Evolutionary conservation across 164 flowering plant genomes (phyloP).

Genomic region (Berberis thunbergii): DNA sequence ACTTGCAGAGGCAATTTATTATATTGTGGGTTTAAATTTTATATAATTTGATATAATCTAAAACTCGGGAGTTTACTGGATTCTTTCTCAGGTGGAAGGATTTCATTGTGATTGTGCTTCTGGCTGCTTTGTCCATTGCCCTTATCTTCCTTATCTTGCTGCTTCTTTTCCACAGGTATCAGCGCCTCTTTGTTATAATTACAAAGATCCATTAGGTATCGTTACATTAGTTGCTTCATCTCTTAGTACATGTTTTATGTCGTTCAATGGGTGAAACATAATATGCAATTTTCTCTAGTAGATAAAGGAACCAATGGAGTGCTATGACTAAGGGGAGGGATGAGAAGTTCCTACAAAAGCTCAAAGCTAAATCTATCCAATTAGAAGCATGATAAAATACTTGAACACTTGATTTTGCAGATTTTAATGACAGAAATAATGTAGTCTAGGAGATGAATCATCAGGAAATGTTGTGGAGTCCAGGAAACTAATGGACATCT

Average conservation of each 20-base stretch:
- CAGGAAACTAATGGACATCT: too few relatives aligned
- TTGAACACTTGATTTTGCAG: neutral
- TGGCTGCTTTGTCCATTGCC: conserved; percentile 43
- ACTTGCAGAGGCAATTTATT: too few relatives aligned
- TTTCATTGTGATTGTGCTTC: conserved; percentile 50
- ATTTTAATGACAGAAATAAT: neutral
- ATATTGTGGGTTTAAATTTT: neutral
- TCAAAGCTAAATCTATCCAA: neutral
- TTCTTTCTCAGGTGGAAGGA: conserved; percentile 70
- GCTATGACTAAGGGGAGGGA: neutral
- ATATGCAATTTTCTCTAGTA: neutral
- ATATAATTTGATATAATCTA: neutral
- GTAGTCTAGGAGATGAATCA: neutral
- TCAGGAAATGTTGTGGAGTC: too few relatives aligned
- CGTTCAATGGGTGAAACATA: neutral
- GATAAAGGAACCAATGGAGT: neutral
- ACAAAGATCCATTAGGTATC: neutral
- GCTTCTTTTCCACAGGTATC: conserved; percentile 76
- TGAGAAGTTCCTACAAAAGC: neutral
- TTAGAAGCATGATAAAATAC: neutral
- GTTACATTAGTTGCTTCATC: neutral
- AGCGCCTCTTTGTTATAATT: neutral
- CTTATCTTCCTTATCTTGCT: conserved; percentile 65
- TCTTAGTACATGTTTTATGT: neutral
- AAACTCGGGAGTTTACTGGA: conserved; percentile 3